Evolutionary conservation across 495 filamentous ascomycete genomes (phyloP), one percentile per base, ranked within the genome.

Genomic region (Chaetomium cochliodes): DNA sequence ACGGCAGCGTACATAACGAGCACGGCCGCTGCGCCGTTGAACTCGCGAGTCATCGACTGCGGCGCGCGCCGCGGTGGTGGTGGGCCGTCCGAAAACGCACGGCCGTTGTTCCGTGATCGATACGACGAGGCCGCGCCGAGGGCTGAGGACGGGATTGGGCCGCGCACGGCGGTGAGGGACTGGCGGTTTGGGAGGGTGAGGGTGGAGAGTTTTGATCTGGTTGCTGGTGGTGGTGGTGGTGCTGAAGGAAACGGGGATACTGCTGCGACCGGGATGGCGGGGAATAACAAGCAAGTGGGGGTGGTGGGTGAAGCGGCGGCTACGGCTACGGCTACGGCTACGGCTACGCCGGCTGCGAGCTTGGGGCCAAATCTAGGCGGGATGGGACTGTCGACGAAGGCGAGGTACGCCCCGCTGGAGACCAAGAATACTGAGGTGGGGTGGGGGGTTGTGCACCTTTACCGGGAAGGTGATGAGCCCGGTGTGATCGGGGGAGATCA

Each of bases 381-480:
- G 23, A 69, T 74, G 51, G 76, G 79, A 53, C 74, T 74, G 63
- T 71, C 70, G 51, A 82, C 91, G 0, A 96, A 92, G 76, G 94
- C 90, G 46, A 83, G 83, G 66, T 96, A 89, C 69, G 78, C 92
- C 25, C 88, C 90, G 3, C 78, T 92, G 0, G 88, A 90, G 65
- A 82, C 85, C 28, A 87, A 90, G 74, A 85, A 89, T 65, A 89
- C 90, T 20, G 90, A 97, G 64, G 82, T 93, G 33, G 90, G 93
- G 13, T 97, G 90, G 87, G 94, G 94, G 0, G 86, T 98, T 26
- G 92, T 98, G 18, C 94, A 97, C 76, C 79, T 98, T 6, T 98
- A 97, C 68, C 84, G 93, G 2, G 94, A 98, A 76, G 84, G 83
- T 6, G 84, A 91, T 60, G 91, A 87, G 11, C 79, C 82, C 39